A percentile compares a stretch with the other conserved stretches of the same genome.
Conservation (phyloP, 73 alveolate species). For the Tetrahymena elliotti region DNA sequence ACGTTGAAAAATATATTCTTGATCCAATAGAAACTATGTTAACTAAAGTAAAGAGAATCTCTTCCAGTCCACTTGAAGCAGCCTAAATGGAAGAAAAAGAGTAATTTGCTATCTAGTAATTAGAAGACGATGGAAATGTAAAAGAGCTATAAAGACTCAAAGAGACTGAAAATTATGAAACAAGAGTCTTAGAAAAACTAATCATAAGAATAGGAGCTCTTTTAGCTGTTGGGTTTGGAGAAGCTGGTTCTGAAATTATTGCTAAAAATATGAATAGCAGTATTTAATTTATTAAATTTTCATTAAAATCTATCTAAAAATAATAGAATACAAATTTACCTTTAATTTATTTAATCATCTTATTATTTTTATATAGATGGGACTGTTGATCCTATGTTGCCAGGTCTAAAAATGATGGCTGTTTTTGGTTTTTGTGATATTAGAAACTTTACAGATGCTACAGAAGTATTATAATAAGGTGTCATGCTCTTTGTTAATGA, state of each 20-base stretch:
- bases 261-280: conserved; percentile 55
- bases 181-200: conserved; percentile 40
- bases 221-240: conserved; percentile 78
- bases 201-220: conserved; percentile 66
- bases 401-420: conserved; percentile 75
- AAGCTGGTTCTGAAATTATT: conserved; percentile 82
- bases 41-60: conserved; percentile 80
- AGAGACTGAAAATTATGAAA: conserved; percentile 44
- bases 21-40: conserved; percentile 94
- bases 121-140: conserved; percentile 14
- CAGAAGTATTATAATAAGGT: conserved; percentile 79
- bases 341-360: no score
- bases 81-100: conserved; percentile 80
- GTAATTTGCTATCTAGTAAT: conserved; percentile 31
- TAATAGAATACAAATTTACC: no score
- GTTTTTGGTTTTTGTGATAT: conserved; percentile 84
- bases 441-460: conserved; percentile 76
- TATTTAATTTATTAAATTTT: background rate
- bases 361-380: background rate
- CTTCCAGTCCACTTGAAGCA: conserved; percentile 92
- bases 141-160: background rate
- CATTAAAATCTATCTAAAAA: no score
- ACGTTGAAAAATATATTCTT: conserved; percentile 72
- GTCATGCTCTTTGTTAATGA: conserved; percentile 93
- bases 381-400: conserved; percentile 71